Evolutionary conservation across 371 early-diverging fungal genomes (phyloP).

Genomic region (Mucor plumbeus): DNA sequence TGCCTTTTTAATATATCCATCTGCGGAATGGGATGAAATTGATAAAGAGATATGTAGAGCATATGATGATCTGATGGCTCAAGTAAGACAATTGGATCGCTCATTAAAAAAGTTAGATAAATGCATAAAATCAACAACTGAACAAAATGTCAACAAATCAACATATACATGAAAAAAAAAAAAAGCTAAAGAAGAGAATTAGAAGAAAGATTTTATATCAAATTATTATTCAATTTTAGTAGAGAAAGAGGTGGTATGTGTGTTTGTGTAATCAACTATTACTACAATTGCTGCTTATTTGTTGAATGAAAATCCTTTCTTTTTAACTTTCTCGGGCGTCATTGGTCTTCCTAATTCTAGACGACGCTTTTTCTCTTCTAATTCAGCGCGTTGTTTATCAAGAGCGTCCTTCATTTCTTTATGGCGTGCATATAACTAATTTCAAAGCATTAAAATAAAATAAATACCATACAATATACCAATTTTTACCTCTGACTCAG

Average conservation of each 20-base stretch:
- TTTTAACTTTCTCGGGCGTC: constrained; percentile 82
- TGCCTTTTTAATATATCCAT: constrained; percentile 23
- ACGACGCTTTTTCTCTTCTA: constrained; percentile 92
- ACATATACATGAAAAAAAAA: not conserved
- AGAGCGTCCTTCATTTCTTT: constrained; percentile 95
- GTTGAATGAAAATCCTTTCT: constrained; percentile 78
- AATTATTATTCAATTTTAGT: not conserved
- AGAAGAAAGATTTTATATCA: not conserved
- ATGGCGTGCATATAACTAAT: constrained; percentile 87
- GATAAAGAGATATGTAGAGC: constrained; percentile 28
- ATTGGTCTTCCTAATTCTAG: constrained; percentile 83
- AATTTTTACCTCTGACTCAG: constrained; percentile 84
- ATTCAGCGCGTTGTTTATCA: constrained; percentile 88
- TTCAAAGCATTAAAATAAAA: not conserved
- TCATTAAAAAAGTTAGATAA: constrained; percentile 24
- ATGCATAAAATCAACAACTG: constrained; percentile 17
- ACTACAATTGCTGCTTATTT: constrained; percentile 36
- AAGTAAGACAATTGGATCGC: constrained; percentile 29
- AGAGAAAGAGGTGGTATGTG: not conserved
- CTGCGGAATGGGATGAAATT: constrained; percentile 19
- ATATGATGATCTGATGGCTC: constrained; percentile 35
- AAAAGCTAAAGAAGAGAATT: not conserved
- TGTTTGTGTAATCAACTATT: too few relatives aligned
- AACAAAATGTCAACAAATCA: not conserved
- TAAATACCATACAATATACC: not conserved